Evolutionary conservation across 176 grass and related monocot species (phyloP), one percentile per base, ranked within the genome.

Genomic region (Olyra latifolia): DNA sequence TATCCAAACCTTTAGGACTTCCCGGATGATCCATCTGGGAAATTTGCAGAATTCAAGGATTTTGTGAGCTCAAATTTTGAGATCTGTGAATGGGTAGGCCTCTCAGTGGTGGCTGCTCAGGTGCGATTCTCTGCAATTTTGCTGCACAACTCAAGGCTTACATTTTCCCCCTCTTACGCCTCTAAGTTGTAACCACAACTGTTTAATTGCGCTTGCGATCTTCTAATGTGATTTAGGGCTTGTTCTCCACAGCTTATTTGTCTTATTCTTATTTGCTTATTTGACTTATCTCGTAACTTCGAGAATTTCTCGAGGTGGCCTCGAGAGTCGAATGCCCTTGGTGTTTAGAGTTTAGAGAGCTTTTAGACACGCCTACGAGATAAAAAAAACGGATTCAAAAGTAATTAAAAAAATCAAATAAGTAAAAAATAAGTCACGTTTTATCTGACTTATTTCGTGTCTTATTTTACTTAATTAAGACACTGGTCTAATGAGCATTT

Each of bases 11-110:
- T 81, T 70, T 62, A 99, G 97, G 97, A 96, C 88, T 95, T 99
- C 39, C 96, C 97, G 7, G 38, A 83, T 75, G 97, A 96, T 24
- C 86, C 90, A 82, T 86, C 90, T 13, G 84, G 97, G 71, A 96
- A 93, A 72, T 99, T 99, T 79, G 76, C 88, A 41, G 93, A 95
- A 66, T 88, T 99, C 69, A 93, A 91, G 66, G 19, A 75, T 38
- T 99, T 99, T 27, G 56, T 99, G 9, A 86, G 43, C 80, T 88
- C 88, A 56, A 99, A 99, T 86, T 87, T 81, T 75, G 87, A 93
- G 32, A 91, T 93, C 56, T 99, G 97, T 53, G 85, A 96, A 95
- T 99, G 97, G 97, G 74, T 96, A 76, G 93, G 88, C n/a, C 67
- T 93, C 24, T 88, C 82, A 4, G 78, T 99, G 69, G 82, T 93